Percentiles rank a stretch among this genome's conserved stretches.
These are phyloP conservation scores for Cyclotella baltica DNA, from an alignment of 108 stramenopile genomes.

Conservation along the genomic window DNA sequence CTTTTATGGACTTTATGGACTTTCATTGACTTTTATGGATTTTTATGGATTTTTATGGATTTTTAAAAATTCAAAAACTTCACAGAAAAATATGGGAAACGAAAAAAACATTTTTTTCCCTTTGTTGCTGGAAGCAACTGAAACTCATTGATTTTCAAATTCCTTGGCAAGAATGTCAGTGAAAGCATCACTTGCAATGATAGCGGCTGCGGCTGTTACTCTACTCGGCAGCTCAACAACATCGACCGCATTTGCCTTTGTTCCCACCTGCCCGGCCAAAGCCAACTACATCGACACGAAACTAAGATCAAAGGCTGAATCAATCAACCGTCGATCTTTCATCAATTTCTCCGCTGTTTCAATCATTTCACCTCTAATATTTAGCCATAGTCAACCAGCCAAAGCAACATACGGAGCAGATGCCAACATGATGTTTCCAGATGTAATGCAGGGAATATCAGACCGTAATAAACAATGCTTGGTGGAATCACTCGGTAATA, in stretches of 20 bases:
- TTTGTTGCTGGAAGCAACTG: neutral
- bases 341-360: neutral
- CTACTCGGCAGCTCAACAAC: neutral
- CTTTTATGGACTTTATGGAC: too few relatives aligned
- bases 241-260: neutral
- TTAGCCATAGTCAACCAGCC: slow-evolving; percentile 25
- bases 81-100: too few relatives aligned
- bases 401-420: slow-evolving; percentile 63
- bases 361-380: neutral
- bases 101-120: too few relatives aligned
- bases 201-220: neutral
- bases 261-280: neutral
- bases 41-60: too few relatives aligned
- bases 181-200: neutral
- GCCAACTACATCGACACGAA: neutral
- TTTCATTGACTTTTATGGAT: too few relatives aligned
- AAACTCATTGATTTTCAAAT: neutral
- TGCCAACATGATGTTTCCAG: slow-evolving; percentile 73
- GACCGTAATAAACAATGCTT: slow-evolving; percentile 75
- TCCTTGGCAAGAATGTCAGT: neutral
- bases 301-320: neutral
- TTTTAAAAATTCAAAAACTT: too few relatives aligned
- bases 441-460: slow-evolving; percentile 56
- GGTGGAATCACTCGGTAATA: slow-evolving; percentile 72
- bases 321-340: slow-evolving; percentile 3